Base-by-base conservation (phyloP, 495 filamentous ascomycete species). In the Aspergillus campestris region DNA sequence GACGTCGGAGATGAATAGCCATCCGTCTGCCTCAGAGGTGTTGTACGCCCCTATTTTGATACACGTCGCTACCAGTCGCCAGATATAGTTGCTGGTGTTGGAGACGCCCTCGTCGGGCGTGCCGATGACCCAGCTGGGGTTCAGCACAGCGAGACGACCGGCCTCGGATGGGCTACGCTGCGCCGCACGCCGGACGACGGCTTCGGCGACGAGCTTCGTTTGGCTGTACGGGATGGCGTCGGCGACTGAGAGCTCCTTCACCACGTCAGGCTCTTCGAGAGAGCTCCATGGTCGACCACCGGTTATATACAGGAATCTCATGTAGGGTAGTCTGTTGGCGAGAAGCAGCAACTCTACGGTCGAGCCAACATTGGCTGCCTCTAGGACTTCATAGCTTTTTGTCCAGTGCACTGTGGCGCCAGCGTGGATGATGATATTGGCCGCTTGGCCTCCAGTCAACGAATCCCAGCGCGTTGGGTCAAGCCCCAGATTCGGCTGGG, bases 351-450 rank as follows among this genome's bases (percentile, higher is more conserved):
- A 59, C 9, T 69, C 59, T 11, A 57, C 39, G 0, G 73, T 75
- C 0, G 73, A 62, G 7, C 40, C n/a, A 7, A 76, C 45, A 38
- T 80, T 80, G 35, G 47, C 31, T 0, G 45, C 14, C 8, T 60
- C 55, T 8, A 79, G 54, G 2, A 57, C 40, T 0, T 50, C 18
- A 49, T 72, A 76, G 7, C 47, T 50, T 5, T 68, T 57, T 40
- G 64, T 49, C 55, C 65, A 69, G 11, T 73, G 69, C 5, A 70
- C 63, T 6, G 62, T 58, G 0, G 87, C 87, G n/a, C 86, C 87
- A 51, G 87, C 87, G 66, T 91, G 86, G 43, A 92, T 81, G 31
- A 92, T 70, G 3, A 84, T 66, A 48, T 86, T 77, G 0, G 79
- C 79, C 43, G 76, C 65, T 3, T 77, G 52, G 2, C 70, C 64